Conservation (phyloP, 1,284 basidiomycete genomes). For the Ustilago hordei region DNA sequence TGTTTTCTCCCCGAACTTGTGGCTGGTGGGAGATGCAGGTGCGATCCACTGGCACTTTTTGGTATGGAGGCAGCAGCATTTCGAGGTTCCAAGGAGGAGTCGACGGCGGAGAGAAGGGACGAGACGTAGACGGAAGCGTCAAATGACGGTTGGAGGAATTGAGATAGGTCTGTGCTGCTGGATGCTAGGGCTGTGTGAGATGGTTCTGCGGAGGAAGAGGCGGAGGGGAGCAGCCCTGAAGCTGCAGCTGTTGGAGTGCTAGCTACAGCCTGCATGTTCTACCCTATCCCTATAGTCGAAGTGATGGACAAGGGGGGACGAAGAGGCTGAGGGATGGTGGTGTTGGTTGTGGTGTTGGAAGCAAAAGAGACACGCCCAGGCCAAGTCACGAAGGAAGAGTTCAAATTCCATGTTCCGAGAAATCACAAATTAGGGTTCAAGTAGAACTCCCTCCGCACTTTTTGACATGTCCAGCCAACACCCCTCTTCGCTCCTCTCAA, state of each 20-base stretch:
- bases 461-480: neutral
- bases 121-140: constrained; percentile 34
- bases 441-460: neutral
- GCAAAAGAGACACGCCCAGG: constrained; percentile 24
- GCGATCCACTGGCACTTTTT: neutral
- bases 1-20: neutral
- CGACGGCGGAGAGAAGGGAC: constrained; percentile 13
- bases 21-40: neutral
- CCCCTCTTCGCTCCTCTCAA: neutral
- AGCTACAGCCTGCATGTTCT: neutral
- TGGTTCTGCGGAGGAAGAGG: neutral
- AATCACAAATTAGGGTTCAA: neutral
- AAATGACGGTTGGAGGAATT: constrained; percentile 39
- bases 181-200: neutral
- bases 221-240: neutral
- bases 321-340: neutral
- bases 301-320: neutral
- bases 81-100: neutral
- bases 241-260: neutral
- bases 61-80: neutral
- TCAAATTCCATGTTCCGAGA: constrained; percentile 4
- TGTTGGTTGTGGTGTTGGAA: constrained; percentile 6
- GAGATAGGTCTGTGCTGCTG: constrained; percentile 21
- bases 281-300: neutral
- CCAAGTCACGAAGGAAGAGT: constrained; percentile 10